phyloP scores from a whole-genome alignment of 768 basidiomycete genomes.

The Hemileccinum impolitum region DNA sequence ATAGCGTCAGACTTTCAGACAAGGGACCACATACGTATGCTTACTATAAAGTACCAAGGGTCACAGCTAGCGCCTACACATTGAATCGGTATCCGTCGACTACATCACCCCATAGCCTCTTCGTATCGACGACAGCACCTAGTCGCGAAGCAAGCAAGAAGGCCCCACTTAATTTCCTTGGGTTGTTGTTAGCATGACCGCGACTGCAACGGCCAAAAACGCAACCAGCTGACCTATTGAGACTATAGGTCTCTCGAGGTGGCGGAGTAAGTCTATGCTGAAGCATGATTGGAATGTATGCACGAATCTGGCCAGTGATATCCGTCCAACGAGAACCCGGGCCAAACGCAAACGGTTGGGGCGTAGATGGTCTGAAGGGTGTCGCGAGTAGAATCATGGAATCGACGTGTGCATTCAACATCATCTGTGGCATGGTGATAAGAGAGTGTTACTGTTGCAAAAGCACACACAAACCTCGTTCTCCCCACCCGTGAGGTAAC shows the following conservation, averaged over 20 bases:
- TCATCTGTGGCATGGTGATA: slow-evolving; percentile 38
- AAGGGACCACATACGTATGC: neutral
- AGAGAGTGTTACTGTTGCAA: neutral
- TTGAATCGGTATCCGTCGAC: slow-evolving; percentile 31
- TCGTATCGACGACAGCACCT: slow-evolving; percentile 69
- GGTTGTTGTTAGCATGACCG: neutral
- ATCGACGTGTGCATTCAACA: slow-evolving; percentile 82
- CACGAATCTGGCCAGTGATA: slow-evolving; percentile 75
- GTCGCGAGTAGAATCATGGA: slow-evolving; percentile 83
- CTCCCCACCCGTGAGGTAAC: slow-evolving; percentile 90
- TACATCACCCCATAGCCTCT: slow-evolving; percentile 70
- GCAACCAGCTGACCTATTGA: slow-evolving; percentile 65
- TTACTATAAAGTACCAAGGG: neutral
- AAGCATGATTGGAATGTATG: slow-evolving; percentile 87
- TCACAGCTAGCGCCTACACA: neutral
- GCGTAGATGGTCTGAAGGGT: slow-evolving; percentile 68
- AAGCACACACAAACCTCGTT: slow-evolving; percentile 52
- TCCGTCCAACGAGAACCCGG: slow-evolving; percentile 58
- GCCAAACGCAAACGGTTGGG: slow-evolving; percentile 80
- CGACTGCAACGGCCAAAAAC: neutral
- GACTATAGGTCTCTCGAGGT: slow-evolving; percentile 89
- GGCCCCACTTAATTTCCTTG: slow-evolving; percentile 76
- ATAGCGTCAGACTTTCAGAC: neutral
- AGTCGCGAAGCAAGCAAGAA: slow-evolving; percentile 78
- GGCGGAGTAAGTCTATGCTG: slow-evolving; percentile 86